Base-by-base conservation (phyloP, 75 land plant species). In the Chamaecyparis obtusa region DNA sequence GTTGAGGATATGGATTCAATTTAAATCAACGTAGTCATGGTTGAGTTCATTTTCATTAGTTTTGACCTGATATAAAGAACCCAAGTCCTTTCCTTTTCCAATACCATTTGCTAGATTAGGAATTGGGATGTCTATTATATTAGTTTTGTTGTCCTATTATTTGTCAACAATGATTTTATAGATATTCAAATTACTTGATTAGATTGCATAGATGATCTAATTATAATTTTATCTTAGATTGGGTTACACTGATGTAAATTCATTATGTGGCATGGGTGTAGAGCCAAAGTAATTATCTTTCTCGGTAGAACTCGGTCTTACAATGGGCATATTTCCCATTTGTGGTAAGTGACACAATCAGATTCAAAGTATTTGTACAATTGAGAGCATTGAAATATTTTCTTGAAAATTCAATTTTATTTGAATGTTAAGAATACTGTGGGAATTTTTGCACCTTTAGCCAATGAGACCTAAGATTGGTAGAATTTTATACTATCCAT, bases 321-420 rank as follows among this genome's bases (percentile, higher is more conserved):
- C 98, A 13, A 86, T 97, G 84, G 99, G 99, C 56, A 74, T 97
- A 35, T 97, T 97, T 46, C 99, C 99, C 9, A 93, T 97, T 57
- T 95, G 95, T 89, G 99, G 98, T 94, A 91, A 76, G 88, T n/a
- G 24, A 36, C 86, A 32, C 15, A 5, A 36, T 83, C 44, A 36
- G 13, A 41, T 83, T 36, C 9, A 9, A 13, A 44, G 6, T 17
- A 86, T 76, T 48, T 78, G 4, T 46, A 81, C 32, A 81, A 81
- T 81, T 3, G n/a, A 44, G 83, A 3, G 3, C 16, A 46, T 3
- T 81, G 30, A 81, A 81, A 46, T 81, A 4, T 46, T 81, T n/a
- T 81, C 83, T 46, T 44, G 5, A 14, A 13, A 81, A 44, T 21
- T 46, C 46, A 74, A 33, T 36, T 74, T 74, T 74, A 3, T 2